Evolutionary conservation across 352 stramenopile genomes (phyloP), one percentile per base, ranked within the genome.

Genomic region (Bremia lactucae): DNA sequence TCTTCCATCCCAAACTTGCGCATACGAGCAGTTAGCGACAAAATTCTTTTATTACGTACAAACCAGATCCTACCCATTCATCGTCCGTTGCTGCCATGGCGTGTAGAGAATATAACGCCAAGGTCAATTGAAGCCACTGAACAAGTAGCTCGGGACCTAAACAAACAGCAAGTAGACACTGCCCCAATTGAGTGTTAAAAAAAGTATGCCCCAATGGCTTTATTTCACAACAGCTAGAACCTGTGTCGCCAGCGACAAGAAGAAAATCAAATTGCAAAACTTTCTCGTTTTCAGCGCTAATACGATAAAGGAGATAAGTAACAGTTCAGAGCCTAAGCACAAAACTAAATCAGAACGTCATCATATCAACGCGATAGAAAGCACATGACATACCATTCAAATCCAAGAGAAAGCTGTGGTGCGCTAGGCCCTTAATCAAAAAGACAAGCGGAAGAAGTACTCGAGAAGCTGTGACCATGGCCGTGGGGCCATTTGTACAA

Each of bases 341-440:
- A 38, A 52, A 42, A 25, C 6, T 40, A 28, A 29, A 6, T 26
- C 36, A 28, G 40, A 15, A 37, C 8, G 49, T 16, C 34, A 19
- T 36, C 2, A 10, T 24, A 10, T 31, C n/a, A n/a, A n/a, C n/a
- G n/a, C n/a, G n/a, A 0, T 19, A 43, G 2, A 25, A 24, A 22
- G 24, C 45, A 26, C 46, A 20, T 51, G 49, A 10, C 46, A 21
- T 69, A 89, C 78, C 81, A 43, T 93, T 94, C 14, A 94, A 51
- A 41, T 92, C 82, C n/a, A 94, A 59, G 26, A 94, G 59, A 43
- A 94, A 94, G 50, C 80, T 92, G 59, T 92, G 79, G 39, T 92
- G 72, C 2, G 77, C 90, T 46, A 94, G 86, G 7, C 82, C 82
- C 48, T 94, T 80, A 13, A 94, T 52, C 24, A 94, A 42, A 29